Conservation (phyloP, 306 rosid genomes). For the Cicer pinnatifidum region DNA sequence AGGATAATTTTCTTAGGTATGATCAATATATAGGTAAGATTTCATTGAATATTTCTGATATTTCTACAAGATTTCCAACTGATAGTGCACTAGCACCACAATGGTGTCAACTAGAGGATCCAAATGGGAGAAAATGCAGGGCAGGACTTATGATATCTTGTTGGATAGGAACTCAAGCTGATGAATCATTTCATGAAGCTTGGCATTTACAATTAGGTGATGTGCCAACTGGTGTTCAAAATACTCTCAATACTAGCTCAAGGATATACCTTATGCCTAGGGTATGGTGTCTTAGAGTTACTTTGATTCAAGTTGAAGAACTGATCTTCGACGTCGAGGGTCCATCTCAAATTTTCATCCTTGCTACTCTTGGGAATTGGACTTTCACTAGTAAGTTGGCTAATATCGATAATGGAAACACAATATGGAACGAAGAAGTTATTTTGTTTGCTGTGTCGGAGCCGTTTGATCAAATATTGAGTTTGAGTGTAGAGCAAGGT, state of each 20-base stretch:
- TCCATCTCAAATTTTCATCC: conserved; percentile 35
- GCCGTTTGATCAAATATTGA: conserved; percentile 50
- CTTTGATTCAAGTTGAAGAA: conserved; percentile 40
- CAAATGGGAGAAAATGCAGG: neutral
- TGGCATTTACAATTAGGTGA: conserved; percentile 41
- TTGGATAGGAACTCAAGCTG: conserved; percentile 56
- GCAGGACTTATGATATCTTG: conserved; percentile 49
- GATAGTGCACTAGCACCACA: conserved; percentile 45
- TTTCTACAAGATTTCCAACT: conserved; percentile 41
- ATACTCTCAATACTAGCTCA: conserved; percentile 33
- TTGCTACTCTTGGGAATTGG: conserved; percentile 46
- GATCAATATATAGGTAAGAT: conserved; percentile 22
- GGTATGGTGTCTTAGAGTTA: conserved; percentile 50
- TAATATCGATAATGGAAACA: conserved; percentile 38
- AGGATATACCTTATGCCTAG: conserved; percentile 41
- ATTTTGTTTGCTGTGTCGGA: conserved; percentile 49
- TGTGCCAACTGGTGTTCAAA: neutral
- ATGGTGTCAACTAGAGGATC: conserved; percentile 43
- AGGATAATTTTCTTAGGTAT: neutral
- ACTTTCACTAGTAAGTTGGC: conserved; percentile 34
- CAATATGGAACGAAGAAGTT: conserved; percentile 50
- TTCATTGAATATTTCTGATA: conserved; percentile 34
- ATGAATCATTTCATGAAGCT: conserved; percentile 46
- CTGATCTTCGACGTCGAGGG: conserved; percentile 36
- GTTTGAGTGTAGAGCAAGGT: conserved; percentile 43